Base-by-base conservation (phyloP, 2,329 filamentous ascomycete species). In the Verticillium dahliae region DNA sequence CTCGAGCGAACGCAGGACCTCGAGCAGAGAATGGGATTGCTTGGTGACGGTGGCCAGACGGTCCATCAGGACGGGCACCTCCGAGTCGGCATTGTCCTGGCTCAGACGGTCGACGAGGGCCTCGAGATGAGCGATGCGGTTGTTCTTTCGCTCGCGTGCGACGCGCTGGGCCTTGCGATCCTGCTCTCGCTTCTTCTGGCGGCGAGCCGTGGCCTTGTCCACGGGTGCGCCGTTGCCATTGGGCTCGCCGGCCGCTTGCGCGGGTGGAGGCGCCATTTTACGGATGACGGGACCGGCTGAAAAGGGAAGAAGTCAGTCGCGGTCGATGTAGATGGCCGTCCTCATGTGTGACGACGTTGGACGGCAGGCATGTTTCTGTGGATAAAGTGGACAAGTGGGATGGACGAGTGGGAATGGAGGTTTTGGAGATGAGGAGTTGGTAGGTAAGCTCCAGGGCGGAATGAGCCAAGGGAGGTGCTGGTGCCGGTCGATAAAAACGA, bases 141-240 rank as follows among this genome's bases (percentile, higher is more conserved):
- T 70, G 61, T 69, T 71, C 35, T 69, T 73, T 10, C 71, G 66
- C 58, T 73, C 71, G 14, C 71, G 69, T 9, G 70, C 69, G n/a
- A 69, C 61, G 4, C 71, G 65, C 62, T 73, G 71, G 7, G 71
- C 70, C 56, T 69, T 69, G 61, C 71, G 70, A 57, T 73, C 71
- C 13, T 72, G 68, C 56, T 73, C 71, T 13, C 71, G 63, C 63
- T 73, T 73, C 64, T 71, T 70, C 37, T 71, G 65, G 60, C 63
- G 63, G 35, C 63, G 63, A 27, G 63, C 63, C 13, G 63, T 58
- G 54, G 63, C 63, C 57, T 61, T 62, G 39, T 64, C 63, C 14
- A 34, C 38, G 27, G 11, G 5, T 33, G 14, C 38, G 27, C 9
- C 57, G 11, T 9, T 27, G 38, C 55, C 55, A 6, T 5, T 27